Evolutionary conservation across 2,329 filamentous ascomycete species (phyloP).

Genomic region (Septoria linicola): DNA sequence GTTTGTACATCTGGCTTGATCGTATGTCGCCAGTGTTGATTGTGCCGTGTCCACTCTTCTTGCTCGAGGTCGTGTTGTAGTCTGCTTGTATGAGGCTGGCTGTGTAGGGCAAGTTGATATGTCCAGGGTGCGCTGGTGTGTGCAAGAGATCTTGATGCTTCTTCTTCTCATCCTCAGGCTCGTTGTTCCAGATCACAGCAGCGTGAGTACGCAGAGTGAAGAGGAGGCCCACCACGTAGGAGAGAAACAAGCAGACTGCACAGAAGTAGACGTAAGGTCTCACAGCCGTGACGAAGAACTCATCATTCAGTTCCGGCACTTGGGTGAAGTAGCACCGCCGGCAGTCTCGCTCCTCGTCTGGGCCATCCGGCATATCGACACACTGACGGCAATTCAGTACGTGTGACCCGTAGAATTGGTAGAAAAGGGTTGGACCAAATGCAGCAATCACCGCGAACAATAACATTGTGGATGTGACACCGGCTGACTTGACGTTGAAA

Average conservation of each 20-base stretch:
- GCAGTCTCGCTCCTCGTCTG: slow-evolving; percentile 66
- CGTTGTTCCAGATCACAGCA: slow-evolving; percentile 92
- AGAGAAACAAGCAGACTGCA: slow-evolving; percentile 80
- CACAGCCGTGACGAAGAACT: slow-evolving; percentile 87
- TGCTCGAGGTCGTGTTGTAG: slow-evolving; percentile 6
- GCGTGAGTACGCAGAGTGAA: slow-evolving; percentile 96
- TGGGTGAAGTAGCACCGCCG: slow-evolving; percentile 94
- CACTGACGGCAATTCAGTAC: slow-evolving; percentile 79
- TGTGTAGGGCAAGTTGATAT: slow-evolving; percentile 23
- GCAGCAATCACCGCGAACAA: slow-evolving; percentile 93
- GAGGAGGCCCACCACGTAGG: slow-evolving; percentile 89
- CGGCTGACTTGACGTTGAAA: slow-evolving; percentile 94
- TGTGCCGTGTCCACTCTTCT: slow-evolving; percentile 21
- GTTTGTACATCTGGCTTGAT: slow-evolving; percentile 86
- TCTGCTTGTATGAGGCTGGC: slow-evolving; percentile 23
- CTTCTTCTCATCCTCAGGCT: slow-evolving; percentile 56
- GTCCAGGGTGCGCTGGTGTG: slow-evolving; percentile 17
- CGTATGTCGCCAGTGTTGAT: slow-evolving; percentile 65
- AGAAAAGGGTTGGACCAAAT: slow-evolving; percentile 94
- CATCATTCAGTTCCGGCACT: slow-evolving; percentile 75
- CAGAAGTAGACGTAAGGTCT: slow-evolving; percentile 91
- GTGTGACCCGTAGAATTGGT: slow-evolving; percentile 97
- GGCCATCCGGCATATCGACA: slow-evolving; percentile 45
- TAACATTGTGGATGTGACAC: slow-evolving; percentile 96
- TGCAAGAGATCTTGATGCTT: slow-evolving; percentile 12